Percentiles rank a stretch among this genome's conserved stretches.
Evolutionary conservation across 345 rosid genomes (phyloP).

Genomic region (Murraya koenigii): DNA sequence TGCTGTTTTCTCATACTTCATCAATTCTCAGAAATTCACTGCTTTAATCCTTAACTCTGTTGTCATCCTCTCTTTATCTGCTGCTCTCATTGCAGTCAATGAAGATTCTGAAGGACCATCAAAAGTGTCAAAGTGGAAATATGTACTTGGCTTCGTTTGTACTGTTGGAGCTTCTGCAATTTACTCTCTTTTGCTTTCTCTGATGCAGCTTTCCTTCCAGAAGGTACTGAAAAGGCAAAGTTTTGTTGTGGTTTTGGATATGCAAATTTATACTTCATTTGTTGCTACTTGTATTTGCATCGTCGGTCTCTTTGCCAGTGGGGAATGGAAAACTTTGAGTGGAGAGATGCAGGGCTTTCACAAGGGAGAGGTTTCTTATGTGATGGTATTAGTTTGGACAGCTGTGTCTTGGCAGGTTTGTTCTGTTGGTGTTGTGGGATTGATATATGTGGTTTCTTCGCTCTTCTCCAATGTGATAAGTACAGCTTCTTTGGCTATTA

Average conservation of each 20-base stretch:
- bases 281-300: conserved; percentile 43
- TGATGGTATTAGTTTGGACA: conserved; percentile 50
- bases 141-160: conserved; percentile 50
- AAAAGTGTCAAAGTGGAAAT: conserved; percentile 54
- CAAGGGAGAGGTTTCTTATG: conserved; percentile 47
- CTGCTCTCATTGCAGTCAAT: conserved; percentile 60
- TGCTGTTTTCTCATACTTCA: conserved; percentile 67
- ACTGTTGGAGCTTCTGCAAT: conserved; percentile 67
- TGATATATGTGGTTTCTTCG: conserved; percentile 64
- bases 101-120: conserved; percentile 54
- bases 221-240: conserved; percentile 55
- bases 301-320: conserved; percentile 55
- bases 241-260: conserved; percentile 50
- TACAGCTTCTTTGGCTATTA: conserved; percentile 55
- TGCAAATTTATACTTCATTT: conserved; percentile 56
- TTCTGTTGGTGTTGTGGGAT: conserved; percentile 68
- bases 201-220: conserved; percentile 73
- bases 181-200: conserved; percentile 79
- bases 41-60: conserved; percentile 53
- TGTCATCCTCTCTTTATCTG: conserved; percentile 63
- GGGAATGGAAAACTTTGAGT: conserved; percentile 65
- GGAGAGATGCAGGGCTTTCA: conserved; percentile 49
- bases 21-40: conserved; percentile 79
- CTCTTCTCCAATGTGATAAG: conserved; percentile 77
- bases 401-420: conserved; percentile 68